Percentiles rank a stretch among this genome's conserved stretches.
phyloP scores from a whole-genome alignment of 1,139 yeast genomes.

The Blastobotrys malaysiensis region DNA sequence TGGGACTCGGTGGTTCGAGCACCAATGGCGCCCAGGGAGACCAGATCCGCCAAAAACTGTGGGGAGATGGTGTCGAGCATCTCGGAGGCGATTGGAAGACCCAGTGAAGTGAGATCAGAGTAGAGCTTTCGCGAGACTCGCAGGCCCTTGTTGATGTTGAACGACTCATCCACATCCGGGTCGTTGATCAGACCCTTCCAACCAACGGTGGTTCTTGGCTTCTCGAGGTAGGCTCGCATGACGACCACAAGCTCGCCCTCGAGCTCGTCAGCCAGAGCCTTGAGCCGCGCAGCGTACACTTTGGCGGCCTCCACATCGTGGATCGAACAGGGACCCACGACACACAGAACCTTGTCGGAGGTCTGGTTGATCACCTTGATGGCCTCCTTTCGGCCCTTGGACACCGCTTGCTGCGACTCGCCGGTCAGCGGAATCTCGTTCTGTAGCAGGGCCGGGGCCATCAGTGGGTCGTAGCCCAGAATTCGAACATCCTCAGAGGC shows the following conservation, averaged over 20 bases:
- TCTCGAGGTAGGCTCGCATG: constrained; percentile 97
- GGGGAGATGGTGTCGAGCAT: constrained; percentile 98
- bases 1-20: constrained; percentile 99
- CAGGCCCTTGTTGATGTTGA: constrained; percentile 92
- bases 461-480: constrained; percentile 83
- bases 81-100: constrained; percentile 88
- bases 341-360: constrained; percentile 75
- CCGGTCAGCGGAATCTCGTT: constrained; percentile 68
- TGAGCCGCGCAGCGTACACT: constrained; percentile 74
- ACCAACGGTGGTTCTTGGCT: constrained; percentile 98
- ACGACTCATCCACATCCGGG: constrained; percentile 89
- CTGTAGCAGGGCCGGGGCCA: constrained; percentile 81
- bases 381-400: constrained; percentile 71
- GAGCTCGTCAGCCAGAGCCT: constrained; percentile 62
- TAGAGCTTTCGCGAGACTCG: constrained; percentile 82
- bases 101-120: constrained; percentile 68
- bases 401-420: constrained; percentile 59
- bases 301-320: constrained; percentile 88
- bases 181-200: constrained; percentile 98
- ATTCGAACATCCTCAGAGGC: constrained; percentile 87
- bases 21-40: constrained; percentile 96
- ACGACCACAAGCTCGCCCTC: constrained; percentile 71
- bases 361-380: constrained; percentile 62
- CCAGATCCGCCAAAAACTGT: constrained; percentile 87
- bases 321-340: constrained; percentile 94